These are phyloP conservation scores for Boletus subluridellus DNA, from an alignment of 1,284 basidiomycete species.

Conservation along the genomic window DNA sequence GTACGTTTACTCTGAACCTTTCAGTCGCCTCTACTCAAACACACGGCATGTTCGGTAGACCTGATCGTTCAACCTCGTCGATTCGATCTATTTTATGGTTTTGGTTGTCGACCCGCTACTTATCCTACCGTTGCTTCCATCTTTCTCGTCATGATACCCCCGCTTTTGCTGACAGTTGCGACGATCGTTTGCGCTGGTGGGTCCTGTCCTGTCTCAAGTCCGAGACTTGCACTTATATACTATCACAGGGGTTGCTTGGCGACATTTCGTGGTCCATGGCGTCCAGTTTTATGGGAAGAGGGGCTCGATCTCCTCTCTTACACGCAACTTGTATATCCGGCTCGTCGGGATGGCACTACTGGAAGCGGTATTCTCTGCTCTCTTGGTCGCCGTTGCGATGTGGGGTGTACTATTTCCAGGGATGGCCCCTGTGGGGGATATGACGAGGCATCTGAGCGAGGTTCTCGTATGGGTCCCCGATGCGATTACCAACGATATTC, in stretches of 20 bases:
- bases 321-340: conserved; percentile 40
- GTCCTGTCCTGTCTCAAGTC: conserved; percentile 10
- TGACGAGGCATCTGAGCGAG: conserved; percentile 20
- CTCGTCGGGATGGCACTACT: conserved; percentile 42
- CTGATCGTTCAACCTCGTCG: conserved; percentile 64
- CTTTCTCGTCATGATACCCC: conserved; percentile 57
- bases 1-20: conserved; percentile 40
- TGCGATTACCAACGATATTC: conserved; percentile 19
- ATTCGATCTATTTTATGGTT: conserved; percentile 61
- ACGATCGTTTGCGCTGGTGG: conserved; percentile 44
- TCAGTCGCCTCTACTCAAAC: not conserved
- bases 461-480: conserved; percentile 12
- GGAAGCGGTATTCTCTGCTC: conserved; percentile 32
- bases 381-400: conserved; percentile 17
- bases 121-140: conserved; percentile 52
- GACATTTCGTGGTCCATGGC: conserved; percentile 30
- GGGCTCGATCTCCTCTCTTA: conserved; percentile 25
- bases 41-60: conserved; percentile 40
- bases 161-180: conserved; percentile 45
- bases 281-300: conserved; percentile 28
- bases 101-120: conserved; percentile 61
- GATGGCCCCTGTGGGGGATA: conserved; percentile 14
- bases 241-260: conserved; percentile 25
- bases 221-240: not conserved
- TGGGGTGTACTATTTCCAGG: conserved; percentile 21